phyloP scores from a whole-genome alignment of 129 eudicot genomes.

The Chrysanthemum makinoi region DNA sequence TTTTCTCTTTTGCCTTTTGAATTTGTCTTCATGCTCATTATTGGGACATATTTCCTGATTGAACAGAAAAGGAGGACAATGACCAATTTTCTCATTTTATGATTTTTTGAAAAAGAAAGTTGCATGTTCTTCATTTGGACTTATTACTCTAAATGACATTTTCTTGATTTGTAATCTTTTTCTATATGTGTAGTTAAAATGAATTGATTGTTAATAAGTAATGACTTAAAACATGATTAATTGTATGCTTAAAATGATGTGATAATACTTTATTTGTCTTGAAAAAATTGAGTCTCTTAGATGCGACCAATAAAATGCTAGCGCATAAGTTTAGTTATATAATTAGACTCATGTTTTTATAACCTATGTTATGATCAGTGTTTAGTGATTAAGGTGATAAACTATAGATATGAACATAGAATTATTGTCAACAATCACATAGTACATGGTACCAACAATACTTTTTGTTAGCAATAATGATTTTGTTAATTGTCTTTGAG shows the following conservation, averaged over 20 bases:
- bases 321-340: no score
- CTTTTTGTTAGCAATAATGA: background rate
- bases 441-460: background rate
- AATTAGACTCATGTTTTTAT: no score
- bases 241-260: no score
- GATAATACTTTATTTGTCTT: no score
- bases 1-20: constrained; percentile 45
- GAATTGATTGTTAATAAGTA: no score
- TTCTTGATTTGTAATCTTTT: background rate
- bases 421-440: background rate
- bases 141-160: background rate
- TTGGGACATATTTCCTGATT: constrained; percentile 44
- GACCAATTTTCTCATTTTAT: constrained; percentile 26
- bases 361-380: no score
- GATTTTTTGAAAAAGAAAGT: background rate
- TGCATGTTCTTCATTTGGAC: constrained; percentile 9
- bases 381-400: no score
- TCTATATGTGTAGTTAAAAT: no score
- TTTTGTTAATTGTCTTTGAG: background rate
- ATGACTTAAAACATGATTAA: no score
- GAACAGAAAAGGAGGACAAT: constrained; percentile 32
- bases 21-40: constrained; percentile 36
- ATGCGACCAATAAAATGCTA: no score
- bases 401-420: no score
- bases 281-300: no score